phyloP scores from a whole-genome alignment of 225 moss, liverwort and hornwort species.

The Sphagnum contortum region DNA sequence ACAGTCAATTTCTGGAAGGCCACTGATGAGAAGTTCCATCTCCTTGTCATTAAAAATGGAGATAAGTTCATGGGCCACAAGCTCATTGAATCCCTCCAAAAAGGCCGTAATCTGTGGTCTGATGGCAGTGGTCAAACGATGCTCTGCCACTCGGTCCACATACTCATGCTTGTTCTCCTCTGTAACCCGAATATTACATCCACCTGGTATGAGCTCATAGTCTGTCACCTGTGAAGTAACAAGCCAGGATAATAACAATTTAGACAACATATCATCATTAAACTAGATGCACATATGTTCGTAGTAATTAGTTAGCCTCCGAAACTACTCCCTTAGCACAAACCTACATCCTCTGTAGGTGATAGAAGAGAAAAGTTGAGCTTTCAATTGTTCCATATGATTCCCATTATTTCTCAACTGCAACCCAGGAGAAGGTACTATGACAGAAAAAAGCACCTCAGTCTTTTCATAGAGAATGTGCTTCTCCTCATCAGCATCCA shows the following conservation, averaged over 20 bases:
- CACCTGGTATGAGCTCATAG: conserved; percentile 85
- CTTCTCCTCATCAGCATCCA: conserved; percentile 99
- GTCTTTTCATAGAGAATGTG: conserved; percentile 96
- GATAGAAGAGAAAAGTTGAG: too few relatives aligned
- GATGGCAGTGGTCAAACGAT: conserved; percentile 95
- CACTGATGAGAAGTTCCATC: conserved; percentile 91
- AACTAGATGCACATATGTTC: too few relatives aligned
- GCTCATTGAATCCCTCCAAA: conserved; percentile 90
- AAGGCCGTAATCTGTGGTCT: conserved; percentile 87
- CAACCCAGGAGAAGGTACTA: too few relatives aligned
- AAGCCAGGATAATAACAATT: not conserved
- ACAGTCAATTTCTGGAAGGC: conserved; percentile 93
- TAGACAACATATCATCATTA: too few relatives aligned
- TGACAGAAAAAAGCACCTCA: conserved; percentile 34
- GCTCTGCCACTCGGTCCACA: conserved; percentile 94
- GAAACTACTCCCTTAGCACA: too few relatives aligned
- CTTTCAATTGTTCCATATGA: too few relatives aligned
- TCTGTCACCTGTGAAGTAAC: conserved; percentile 65
- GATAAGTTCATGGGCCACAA: conserved; percentile 80
- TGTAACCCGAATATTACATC: conserved; percentile 87
- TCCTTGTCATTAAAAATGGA: conserved; percentile 98
- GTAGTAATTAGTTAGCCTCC: too few relatives aligned
- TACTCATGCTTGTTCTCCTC: conserved; percentile 98
- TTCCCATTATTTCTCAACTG: too few relatives aligned
- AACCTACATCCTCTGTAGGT: too few relatives aligned